These are phyloP conservation scores for Botryotinia globosa DNA, from an alignment of 2,329 filamentous ascomycete species.

Conservation along the genomic window DNA sequence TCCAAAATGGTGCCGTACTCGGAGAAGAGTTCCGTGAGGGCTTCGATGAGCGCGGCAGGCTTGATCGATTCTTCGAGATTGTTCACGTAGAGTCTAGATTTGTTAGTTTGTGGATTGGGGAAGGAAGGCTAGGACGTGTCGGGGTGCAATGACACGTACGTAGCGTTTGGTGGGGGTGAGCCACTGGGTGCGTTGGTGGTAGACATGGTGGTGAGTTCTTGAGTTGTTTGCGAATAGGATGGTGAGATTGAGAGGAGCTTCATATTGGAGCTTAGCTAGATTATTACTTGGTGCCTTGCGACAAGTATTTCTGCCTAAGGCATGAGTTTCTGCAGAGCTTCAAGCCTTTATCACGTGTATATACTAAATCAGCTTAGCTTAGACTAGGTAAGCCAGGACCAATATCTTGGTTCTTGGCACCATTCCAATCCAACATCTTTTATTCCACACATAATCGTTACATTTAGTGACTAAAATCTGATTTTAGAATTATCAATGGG, in stretches of 20 bases:
- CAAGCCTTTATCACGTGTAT: no score
- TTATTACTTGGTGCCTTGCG: slow-evolving; percentile 7
- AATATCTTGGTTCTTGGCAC: no score
- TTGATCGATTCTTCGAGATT: slow-evolving; percentile 95
- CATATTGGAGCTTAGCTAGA: background rate
- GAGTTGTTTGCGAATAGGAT: background rate
- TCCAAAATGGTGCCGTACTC: slow-evolving; percentile 86
- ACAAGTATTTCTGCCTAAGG: background rate
- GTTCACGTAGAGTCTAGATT: slow-evolving; percentile 62
- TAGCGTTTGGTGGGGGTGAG: slow-evolving; percentile 50
- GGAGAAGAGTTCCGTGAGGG: slow-evolving; percentile 74
- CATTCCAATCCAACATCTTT: no score
- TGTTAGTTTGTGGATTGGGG: background rate
- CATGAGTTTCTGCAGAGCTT: background rate
- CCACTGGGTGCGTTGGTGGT: slow-evolving; percentile 4
- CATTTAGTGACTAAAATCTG: background rate
- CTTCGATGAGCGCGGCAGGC: slow-evolving; percentile 68
- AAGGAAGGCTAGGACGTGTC: slow-evolving; percentile 49
- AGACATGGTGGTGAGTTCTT: slow-evolving; percentile 7
- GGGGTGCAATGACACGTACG: slow-evolving; percentile 74
- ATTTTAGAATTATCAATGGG: background rate
- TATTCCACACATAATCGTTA: no score
- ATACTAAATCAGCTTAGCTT: no score
- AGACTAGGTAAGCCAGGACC: no score
- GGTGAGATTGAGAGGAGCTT: slow-evolving; percentile 2